Evolutionary conservation across 1,139 yeast species (phyloP).

Genomic region (Kodamaea arcana): DNA sequence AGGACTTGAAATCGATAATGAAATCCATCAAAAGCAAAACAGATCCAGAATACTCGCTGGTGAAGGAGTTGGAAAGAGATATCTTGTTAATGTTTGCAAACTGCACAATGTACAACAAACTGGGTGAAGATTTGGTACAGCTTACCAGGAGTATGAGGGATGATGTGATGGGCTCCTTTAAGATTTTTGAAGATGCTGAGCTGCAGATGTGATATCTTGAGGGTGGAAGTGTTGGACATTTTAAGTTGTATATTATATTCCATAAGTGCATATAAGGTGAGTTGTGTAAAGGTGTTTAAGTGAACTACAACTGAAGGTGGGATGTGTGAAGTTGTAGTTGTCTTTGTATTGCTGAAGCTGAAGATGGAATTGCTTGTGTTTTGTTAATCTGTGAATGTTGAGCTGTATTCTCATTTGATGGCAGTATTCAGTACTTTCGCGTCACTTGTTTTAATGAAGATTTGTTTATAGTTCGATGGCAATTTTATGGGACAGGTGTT

Average conservation of each 20-base stretch:
- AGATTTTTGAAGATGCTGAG: conserved; percentile 46
- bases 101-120: conserved; percentile 75
- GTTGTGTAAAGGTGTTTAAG: too few relatives aligned
- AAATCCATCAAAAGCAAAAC: conserved; percentile 47
- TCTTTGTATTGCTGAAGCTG: too few relatives aligned
- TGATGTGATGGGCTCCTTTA: conserved; percentile 49
- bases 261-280: too few relatives aligned
- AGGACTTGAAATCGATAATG: conserved; percentile 62
- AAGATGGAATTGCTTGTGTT: too few relatives aligned
- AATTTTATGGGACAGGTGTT: too few relatives aligned
- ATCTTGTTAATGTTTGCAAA: conserved; percentile 77
- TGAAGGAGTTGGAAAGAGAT: conserved; percentile 63
- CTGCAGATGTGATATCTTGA: conserved; percentile 11
- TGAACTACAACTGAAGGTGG: too few relatives aligned
- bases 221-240: not conserved
- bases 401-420: too few relatives aligned
- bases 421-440: too few relatives aligned
- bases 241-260: not conserved
- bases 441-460: too few relatives aligned
- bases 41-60: conserved; percentile 46
- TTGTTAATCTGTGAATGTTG: too few relatives aligned
- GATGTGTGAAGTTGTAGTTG: too few relatives aligned
- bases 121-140: conserved; percentile 56
- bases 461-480: too few relatives aligned
- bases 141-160: conserved; percentile 67